Conservation (phyloP, 2,329 filamentous ascomycete species). For the Fusarium sp. region DNA sequence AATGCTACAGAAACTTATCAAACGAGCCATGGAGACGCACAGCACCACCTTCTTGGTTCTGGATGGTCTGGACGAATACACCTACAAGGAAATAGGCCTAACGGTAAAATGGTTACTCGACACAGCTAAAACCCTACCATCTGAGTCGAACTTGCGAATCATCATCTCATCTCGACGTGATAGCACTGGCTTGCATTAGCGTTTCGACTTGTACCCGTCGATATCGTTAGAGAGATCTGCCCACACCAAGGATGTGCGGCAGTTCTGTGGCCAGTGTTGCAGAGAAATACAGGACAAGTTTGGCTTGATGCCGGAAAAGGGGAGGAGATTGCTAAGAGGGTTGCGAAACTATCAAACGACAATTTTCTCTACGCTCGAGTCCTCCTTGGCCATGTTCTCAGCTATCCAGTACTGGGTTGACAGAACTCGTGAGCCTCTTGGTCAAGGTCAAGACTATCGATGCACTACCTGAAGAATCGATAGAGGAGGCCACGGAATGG, state of each 20-base stretch:
- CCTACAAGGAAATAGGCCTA: not conserved
- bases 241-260: conserved; percentile 12
- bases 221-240: conserved; percentile 16
- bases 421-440: not conserved
- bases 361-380: conserved; percentile 26
- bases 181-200: not conserved
- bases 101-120: conserved; percentile 8
- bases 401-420: not conserved
- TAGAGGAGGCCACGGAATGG: not conserved
- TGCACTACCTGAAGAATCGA: not conserved
- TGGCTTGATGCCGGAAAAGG: not conserved
- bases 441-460: not conserved
- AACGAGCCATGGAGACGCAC: not conserved
- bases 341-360: conserved; percentile 7
- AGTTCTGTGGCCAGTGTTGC: conserved; percentile 1
- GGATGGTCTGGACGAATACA: conserved; percentile 24
- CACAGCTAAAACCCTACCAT: not conserved
- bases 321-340: not conserved
- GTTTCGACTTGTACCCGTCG: conserved; percentile 1
- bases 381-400: conserved; percentile 16
- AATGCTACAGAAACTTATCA: not conserved
- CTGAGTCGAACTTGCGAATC: not conserved
- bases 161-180: conserved; percentile 20
- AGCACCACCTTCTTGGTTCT: conserved; percentile 11
- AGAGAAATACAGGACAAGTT: not conserved